Evolutionary conservation across 352 stramenopile genomes (phyloP).

Genomic region (Phytophthora fragariae): DNA sequence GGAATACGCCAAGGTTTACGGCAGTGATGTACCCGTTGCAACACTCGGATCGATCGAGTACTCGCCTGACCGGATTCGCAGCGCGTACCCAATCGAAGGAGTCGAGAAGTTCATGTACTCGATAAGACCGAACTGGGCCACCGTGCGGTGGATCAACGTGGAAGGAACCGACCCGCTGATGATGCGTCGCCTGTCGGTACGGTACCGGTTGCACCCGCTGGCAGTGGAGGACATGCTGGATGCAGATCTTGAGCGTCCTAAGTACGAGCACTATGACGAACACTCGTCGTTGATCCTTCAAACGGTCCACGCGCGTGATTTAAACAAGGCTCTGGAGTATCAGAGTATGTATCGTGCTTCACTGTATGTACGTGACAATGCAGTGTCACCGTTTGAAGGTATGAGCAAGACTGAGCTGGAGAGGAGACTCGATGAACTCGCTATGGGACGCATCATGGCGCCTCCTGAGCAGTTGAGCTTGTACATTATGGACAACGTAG

Average conservation of each 20-base stretch:
- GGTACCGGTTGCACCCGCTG: constrained; percentile 85
- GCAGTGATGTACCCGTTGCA: constrained; percentile 18
- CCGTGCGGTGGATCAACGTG: constrained; percentile 87
- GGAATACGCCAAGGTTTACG: constrained; percentile 36
- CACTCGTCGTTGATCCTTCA: constrained; percentile 83
- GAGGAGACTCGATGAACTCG: constrained; percentile 62
- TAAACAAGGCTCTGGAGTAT: constrained; percentile 65
- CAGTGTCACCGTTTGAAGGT: constrained; percentile 58
- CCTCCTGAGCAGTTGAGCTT: constrained; percentile 81
- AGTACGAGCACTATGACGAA: constrained; percentile 90
- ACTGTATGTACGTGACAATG: constrained; percentile 65
- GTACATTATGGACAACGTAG: constrained; percentile 74
- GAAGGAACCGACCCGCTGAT: constrained; percentile 69
- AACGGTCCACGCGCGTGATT: constrained; percentile 63
- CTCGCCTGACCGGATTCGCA: constrained; percentile 76
- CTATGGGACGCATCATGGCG: constrained; percentile 70
- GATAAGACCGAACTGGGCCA: constrained; percentile 71
- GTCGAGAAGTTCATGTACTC: constrained; percentile 90
- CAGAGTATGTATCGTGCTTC: constrained; percentile 79
- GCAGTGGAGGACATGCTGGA: constrained; percentile 87
- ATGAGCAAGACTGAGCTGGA: constrained; percentile 76
- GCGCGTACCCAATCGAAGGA: constrained; percentile 71
- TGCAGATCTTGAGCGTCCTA: constrained; percentile 78
- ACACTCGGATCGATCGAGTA: constrained; percentile 80
- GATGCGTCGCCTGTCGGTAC: constrained; percentile 78